Conservation (phyloP, 805 yeast species). For the Tetrapisispora phaffii region DNA sequence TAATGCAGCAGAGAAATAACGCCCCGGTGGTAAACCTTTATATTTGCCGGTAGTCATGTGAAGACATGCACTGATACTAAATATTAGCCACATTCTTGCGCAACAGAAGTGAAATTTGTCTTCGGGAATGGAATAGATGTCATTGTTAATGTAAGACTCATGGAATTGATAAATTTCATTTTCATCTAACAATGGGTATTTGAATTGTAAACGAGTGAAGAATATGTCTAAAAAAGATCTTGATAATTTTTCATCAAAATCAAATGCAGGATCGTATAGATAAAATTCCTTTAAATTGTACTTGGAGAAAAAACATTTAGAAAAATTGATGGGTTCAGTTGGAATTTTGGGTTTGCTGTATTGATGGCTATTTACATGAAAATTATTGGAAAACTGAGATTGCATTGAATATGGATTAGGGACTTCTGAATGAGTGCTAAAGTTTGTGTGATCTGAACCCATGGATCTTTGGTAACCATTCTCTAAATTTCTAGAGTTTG, state of each 20-base stretch:
- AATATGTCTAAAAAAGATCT: constrained; percentile 45
- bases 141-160: constrained; percentile 37
- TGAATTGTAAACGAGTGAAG: constrained; percentile 45
- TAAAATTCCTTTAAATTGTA: constrained; percentile 40
- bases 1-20: constrained; percentile 51
- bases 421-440: background rate
- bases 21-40: constrained; percentile 43
- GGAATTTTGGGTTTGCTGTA: constrained; percentile 6
- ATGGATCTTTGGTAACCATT: background rate
- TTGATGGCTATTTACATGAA: background rate
- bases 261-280: constrained; percentile 41
- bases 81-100: constrained; percentile 48
- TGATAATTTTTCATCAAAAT: constrained; percentile 41
- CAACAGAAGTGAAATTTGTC: constrained; percentile 40
- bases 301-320: constrained; percentile 35
- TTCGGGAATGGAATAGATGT: constrained; percentile 30
- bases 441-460: background rate
- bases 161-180: constrained; percentile 42
- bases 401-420: background rate
- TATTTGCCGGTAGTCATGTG: constrained; percentile 49
- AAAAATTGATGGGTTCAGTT: constrained; percentile 33
- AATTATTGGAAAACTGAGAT: background rate
- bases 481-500: background rate
- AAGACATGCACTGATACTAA: constrained; percentile 42
- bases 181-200: constrained; percentile 47